Evolutionary conservation across 163 green algal species (phyloP), one percentile per base, ranked within the genome.

Genomic region (Chlamydomonas reinhardtii): DNA sequence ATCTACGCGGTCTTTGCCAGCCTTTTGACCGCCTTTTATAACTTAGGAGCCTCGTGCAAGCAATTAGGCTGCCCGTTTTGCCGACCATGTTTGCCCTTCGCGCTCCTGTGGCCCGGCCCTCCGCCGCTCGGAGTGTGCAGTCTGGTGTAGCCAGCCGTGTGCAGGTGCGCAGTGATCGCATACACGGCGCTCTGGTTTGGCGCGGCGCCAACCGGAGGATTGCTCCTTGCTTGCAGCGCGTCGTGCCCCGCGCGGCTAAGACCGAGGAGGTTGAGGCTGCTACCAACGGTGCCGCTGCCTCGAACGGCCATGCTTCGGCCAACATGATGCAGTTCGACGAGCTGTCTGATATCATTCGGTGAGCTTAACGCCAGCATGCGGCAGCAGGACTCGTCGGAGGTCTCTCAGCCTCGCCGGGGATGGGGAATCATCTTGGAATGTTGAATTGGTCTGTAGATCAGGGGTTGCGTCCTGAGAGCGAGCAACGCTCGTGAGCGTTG

Each of bases 321-420:
- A 91, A 92, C 82, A 90, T 89, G n/a, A 79, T 98, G 82, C 93
- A 96, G 80, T 97, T 97, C 84, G 95, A 97, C 32, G 95, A 98
- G 88, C 90, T 95, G 56, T 92, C 90, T 48, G 92, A 95, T 85
- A 92, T 94, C 73, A 90, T 94, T 87, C 90, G 88, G 91, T 91
- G 17, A 56, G 48, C 48, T 56, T 56, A 56, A 56, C 48, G 48
- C 48, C 48, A 56, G 48, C 48, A 56, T 56, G 48, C 48, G 48
- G 48, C 48, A 56, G 48, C 48, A 56, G 48, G 48, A 56, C 48
- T 17, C 1, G 48, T 56, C 48, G 6, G 48, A 56, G 48, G 48
- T 14, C 9, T 56, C 12, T 56, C 48, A 56, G 48, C 48, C 14
- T 9, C 5, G 2, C 12, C 9, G 48, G 48, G 48, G 12, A 1